Base-by-base conservation (phyloP, 2,329 filamentous ascomycete species). In the Elsinoe necatrix region DNA sequence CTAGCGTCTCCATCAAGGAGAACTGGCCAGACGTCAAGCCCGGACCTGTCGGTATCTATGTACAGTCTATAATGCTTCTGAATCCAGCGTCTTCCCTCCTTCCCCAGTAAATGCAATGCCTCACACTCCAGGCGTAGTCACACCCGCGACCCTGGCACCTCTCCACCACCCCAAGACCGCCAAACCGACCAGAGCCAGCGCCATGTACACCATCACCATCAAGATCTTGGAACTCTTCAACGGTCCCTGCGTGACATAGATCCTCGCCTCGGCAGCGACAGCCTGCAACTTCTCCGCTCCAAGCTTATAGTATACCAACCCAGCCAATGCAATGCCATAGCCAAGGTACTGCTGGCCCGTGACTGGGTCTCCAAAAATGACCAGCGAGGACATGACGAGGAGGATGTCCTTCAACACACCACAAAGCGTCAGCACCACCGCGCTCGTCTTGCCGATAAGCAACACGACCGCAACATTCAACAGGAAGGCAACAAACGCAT, bases 391-490 rank as follows among this genome's bases (percentile, higher is more conserved):
- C 55, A 78, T 76, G 59, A 93, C 88, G 52, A 93, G 84, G 66
- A 93, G 80, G 58, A 93, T 88, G 72, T 93, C 88, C 80, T 92
- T 93, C 61, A 93, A 82, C 37, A 93, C 87, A 76, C 88, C 88
- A 68, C 86, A 92, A 47, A 93, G 85, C 29, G 89, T 93, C 67
- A 93, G 84, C 64, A 92, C 85, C 56, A 93, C 84, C 54, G 87
- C 88, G 0, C 87, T 92, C 14, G 88, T 92, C 77, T 87, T 91
- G 76, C 88, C 88, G 68, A 93, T 92, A 87, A 93, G 71, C 76
- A 92, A 89, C 42, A 93, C 88, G 39, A 92, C 87, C 1, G 88
- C 90, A 55, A 92, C 85, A 73, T 93, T 93, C 60, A 93, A 79
- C 65, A 87, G 72, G 73, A 93, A 92, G 20, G 88, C 88, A 65